Percentiles rank a stretch among this genome's conserved stretches.
Evolutionary conservation across 371 early-diverging fungal genomes (phyloP).

Genomic region (Zancudomyces culisetae): DNA sequence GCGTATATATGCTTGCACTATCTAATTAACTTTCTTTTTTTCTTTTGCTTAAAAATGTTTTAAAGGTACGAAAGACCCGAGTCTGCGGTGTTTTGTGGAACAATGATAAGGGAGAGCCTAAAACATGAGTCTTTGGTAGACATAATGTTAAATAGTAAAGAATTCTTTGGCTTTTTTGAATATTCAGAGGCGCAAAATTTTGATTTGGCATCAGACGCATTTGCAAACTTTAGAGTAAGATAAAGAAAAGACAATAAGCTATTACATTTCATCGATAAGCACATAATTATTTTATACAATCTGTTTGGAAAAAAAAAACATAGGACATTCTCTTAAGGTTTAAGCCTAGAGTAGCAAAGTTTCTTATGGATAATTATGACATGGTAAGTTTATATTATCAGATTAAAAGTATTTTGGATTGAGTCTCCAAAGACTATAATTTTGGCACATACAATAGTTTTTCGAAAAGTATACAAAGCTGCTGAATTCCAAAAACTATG

Average conservation of each 20-base stretch:
- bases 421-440: too few relatives aligned
- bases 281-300: background rate
- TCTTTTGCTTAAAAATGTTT: too few relatives aligned
- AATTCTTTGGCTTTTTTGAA: conserved; percentile 79
- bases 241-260: conserved; percentile 7
- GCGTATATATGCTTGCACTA: too few relatives aligned
- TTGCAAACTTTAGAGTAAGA: conserved; percentile 71
- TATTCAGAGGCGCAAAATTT: conserved; percentile 92
- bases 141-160: conserved; percentile 55
- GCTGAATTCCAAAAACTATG: conserved; percentile 81
- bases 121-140: conserved; percentile 82
- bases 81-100: conserved; percentile 88
- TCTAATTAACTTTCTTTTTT: too few relatives aligned
- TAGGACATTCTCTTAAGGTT: conserved; percentile 81
- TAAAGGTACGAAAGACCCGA: conserved; percentile 80
- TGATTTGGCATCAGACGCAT: conserved; percentile 94
- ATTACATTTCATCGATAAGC: background rate
- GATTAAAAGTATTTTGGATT: too few relatives aligned
- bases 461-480: conserved; percentile 73
- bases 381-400: background rate
- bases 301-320: conserved; percentile 6
- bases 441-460: conserved; percentile 30
- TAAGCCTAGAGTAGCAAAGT: conserved; percentile 74
- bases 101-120: conserved; percentile 88
- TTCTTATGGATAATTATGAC: conserved; percentile 76